Evolutionary conservation across 257 asterid species (phyloP).

Genomic region (Avicennia marina): DNA sequence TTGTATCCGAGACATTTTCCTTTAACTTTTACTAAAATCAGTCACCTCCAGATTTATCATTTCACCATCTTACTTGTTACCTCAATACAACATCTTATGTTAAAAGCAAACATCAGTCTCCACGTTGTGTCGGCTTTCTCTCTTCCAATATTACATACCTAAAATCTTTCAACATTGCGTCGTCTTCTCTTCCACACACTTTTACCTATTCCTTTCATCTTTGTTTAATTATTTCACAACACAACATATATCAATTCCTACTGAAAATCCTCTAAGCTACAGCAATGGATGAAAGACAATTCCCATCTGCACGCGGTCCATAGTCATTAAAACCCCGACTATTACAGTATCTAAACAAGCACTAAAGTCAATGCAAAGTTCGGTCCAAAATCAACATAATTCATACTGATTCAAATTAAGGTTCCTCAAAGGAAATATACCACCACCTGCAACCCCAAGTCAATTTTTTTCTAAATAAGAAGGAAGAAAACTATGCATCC

Average conservation of each 20-base stretch:
- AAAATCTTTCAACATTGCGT: background rate
- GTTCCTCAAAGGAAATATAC: background rate
- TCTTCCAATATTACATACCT: background rate
- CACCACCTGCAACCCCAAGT: background rate
- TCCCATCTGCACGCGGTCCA: background rate
- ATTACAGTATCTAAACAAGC: background rate
- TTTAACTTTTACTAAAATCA: background rate
- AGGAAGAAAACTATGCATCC: background rate
- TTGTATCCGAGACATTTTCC: background rate
- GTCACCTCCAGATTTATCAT: background rate
- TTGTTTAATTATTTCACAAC: background rate
- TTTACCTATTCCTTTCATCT: background rate
- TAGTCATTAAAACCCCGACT: background rate
- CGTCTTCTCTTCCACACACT: conserved; percentile 5
- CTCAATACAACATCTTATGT: background rate
- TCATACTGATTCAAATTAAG: background rate
- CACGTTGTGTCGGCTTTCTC: background rate
- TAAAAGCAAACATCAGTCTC: conserved; percentile 1
- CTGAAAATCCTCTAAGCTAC: conserved; percentile 3
- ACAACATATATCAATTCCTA: background rate
- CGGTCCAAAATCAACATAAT: background rate
- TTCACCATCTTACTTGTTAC: background rate
- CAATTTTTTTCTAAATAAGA: background rate
- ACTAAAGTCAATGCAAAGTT: background rate
- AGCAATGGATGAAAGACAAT: background rate